Evolutionary conservation across 345 rosid species (phyloP), one percentile per base, ranked within the genome.

Genomic region (Citrus inodora): DNA sequence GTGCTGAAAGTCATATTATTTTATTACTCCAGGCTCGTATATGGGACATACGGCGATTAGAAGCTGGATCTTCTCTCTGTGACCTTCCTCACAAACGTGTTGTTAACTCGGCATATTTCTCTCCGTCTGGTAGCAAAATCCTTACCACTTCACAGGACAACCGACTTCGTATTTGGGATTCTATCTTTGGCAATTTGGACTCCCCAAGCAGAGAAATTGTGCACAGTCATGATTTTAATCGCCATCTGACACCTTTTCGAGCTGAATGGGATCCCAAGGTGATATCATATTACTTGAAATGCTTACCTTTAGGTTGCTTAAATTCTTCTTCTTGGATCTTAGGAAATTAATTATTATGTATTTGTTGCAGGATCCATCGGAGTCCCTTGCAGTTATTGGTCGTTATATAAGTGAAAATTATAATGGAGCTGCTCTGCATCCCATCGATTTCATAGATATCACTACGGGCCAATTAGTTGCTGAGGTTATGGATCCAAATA

Each of bases 231-330:
- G 99, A 96, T 85, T 96, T 94, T 73, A 96, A 91, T 86, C 86
- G 97, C 67, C 94, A 96, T 82, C 88, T 92, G 75, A 96, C 98
- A 27, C 97, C 98, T 35, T 96, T 94, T 74, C 90, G 93, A 78
- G 99, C 95, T 85, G 99, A 95, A 82, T 96, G 99, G 99, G 99
- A 96, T 87, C 98, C 98, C 21, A 94, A 91, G 98, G 99, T 94
- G 61, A 76, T 83, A 46, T 35, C 71, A 70, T 37, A 28, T 22
- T 32, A 51, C 6, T 48, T 38, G 67, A 77, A 48, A 22, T 33
- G 11, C 2, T 10, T 63, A 9, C 19, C 7, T 33, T 22, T 38
- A 46, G 46, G 27, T 51, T 67, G 33, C n/a, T 7, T 19, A 65
- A 46, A 40, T 40, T 46, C 2, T 68, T 56, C 13, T 7, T n/a